These are phyloP conservation scores for Canariomyces notabilis DNA, from an alignment of 2,329 filamentous ascomycete genomes.

Conservation along the genomic window DNA sequence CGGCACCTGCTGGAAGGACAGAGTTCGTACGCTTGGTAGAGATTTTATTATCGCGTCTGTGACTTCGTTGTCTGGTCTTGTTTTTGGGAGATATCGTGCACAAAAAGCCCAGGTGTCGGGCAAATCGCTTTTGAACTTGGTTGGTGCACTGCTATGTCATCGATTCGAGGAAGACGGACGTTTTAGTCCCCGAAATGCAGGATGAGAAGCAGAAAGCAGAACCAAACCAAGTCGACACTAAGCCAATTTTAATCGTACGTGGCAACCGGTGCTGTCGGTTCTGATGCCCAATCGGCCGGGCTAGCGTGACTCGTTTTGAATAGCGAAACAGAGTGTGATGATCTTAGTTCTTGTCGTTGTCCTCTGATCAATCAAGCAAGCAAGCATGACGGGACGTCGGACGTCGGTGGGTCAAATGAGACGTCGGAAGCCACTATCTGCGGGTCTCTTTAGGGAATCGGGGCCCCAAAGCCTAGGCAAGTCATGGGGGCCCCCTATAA, in stretches of 20 bases:
- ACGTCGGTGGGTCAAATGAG: conserved; percentile 13
- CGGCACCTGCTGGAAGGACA: neutral
- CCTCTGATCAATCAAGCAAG: conserved; percentile 4
- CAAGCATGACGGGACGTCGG: conserved; percentile 12
- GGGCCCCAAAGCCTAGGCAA: conserved; percentile 1
- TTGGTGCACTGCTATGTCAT: conserved; percentile 11
- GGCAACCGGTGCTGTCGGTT: conserved; percentile 2
- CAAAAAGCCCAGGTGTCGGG: neutral
- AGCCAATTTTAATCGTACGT: neutral
- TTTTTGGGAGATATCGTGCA: neutral
- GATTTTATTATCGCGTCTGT: neutral
- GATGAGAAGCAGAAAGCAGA: neutral
- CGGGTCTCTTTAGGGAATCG: conserved; percentile 1
- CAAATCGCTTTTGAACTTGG: neutral
- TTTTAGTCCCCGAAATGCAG: conserved; percentile 1
- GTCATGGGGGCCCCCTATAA: conserved; percentile 14
- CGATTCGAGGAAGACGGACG: conserved; percentile 1
- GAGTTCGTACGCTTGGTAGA: neutral
- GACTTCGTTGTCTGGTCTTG: neutral
- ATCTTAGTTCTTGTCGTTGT: neutral
- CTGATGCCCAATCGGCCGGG: neutral
- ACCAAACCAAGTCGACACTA: neutral
- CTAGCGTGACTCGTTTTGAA: neutral
- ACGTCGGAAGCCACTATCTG: neutral
- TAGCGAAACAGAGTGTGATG: neutral